Base-by-base conservation (phyloP, 106 monocot species). In the Chionographis japonica region DNA sequence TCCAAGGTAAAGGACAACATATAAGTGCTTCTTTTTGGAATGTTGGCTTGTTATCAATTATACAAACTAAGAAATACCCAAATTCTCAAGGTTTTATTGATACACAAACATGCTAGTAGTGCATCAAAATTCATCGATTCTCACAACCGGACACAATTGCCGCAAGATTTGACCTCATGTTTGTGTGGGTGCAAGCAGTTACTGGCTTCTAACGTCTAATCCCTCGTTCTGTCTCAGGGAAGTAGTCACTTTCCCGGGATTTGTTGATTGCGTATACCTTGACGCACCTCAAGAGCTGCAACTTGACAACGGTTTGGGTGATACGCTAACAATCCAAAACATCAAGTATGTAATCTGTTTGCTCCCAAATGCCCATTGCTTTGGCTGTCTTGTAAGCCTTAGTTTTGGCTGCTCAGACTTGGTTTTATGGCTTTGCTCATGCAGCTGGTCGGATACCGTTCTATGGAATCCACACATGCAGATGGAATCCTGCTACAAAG, bases 391-490 rank as follows among this genome's bases (percentile, higher is more conserved):
- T 70, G 66, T 55, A 10, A 40, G 36, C 15, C 15, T 13, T 4
- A 18, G 0, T 46, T 43, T 52, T 57, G 14, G 18, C 50, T 59
- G 16, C 35, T 19, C 53, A 1, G 40, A 8, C 61, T 49, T 60
- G 36, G 3, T 71, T 37, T 41, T 19, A 15, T 52, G 14, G 56
- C 43, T 13, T 52, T 73, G 18, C 46, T n/a, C 50, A 58, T 82
- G 67, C 70, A 98, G 98, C 69, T 98, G 98, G 98, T 73, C 89
- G 40, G 98, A 98, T 77, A 83, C 80, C 54, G 98, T 98, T 13
- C 57, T 98, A 9, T 98, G 98, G 98, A 98, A 98, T 68, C 98
- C 98, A 38, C 72, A 98, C 68, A 67, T 85, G 75, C 87, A 87
- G 73, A 98, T 98, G 98, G 98, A 98, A 71, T 59, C 85, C 5